phyloP scores from a whole-genome alignment of 352 stramenopile genomes.

The Globisporangium spiculum region DNA sequence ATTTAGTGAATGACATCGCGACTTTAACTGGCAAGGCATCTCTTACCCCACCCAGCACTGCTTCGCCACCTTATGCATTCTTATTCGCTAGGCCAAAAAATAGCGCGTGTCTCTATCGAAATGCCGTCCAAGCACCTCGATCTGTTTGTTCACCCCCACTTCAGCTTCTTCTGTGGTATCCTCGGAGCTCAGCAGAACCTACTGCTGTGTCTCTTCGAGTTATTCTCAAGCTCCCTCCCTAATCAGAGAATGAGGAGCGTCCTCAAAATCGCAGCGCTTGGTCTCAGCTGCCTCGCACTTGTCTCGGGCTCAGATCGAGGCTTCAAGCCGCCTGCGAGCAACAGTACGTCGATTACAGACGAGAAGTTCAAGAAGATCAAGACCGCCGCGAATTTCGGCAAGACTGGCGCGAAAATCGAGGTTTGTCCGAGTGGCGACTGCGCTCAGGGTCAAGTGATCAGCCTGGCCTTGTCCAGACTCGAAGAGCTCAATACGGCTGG shows the following conservation, averaged over 20 bases:
- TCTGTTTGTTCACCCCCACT: no score
- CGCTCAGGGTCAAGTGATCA: neutral
- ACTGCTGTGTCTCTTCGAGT: no score
- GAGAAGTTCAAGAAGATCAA: slow-evolving; percentile 23
- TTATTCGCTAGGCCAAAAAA: no score
- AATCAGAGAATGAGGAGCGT: neutral
- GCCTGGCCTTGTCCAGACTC: neutral
- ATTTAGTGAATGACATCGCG: no score
- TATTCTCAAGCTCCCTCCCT: no score
- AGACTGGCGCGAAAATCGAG: slow-evolving; percentile 29
- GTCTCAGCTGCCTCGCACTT: neutral
- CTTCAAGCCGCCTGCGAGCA: neutral
- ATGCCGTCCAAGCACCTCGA: no score
- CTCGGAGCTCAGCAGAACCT: no score
- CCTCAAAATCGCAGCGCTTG: neutral
- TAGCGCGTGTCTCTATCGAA: no score
- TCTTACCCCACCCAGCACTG: no score
- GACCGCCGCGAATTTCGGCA: slow-evolving; percentile 34
- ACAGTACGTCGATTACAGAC: neutral
- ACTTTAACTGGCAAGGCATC: no score
- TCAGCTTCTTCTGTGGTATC: no score
- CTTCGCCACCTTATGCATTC: no score
- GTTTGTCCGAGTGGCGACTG: slow-evolving; percentile 34
- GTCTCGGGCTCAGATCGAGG: neutral
- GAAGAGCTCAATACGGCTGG: neutral